phyloP scores from a whole-genome alignment of 202 grass and related monocot genomes.

The Brachypodium distachyon region DNA sequence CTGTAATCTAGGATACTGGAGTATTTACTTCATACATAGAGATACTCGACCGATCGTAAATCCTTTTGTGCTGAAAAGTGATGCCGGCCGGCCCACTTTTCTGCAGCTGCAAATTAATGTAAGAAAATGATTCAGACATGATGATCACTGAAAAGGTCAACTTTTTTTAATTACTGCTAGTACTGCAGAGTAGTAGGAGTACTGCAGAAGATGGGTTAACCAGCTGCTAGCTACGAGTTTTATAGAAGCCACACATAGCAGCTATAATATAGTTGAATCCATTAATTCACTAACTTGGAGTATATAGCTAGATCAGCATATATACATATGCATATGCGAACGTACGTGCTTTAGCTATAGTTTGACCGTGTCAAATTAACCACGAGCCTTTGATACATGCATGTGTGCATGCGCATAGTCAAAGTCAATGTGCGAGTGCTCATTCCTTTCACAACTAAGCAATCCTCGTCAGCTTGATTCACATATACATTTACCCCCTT shows the following conservation, averaged over 20 bases:
- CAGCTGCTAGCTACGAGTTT: too few relatives aligned
- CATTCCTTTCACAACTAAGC: not conserved
- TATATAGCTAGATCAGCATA: too few relatives aligned
- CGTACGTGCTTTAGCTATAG: not conserved
- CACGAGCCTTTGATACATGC: not conserved
- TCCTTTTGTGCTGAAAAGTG: not conserved
- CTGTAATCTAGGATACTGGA: not conserved
- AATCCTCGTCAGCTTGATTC: not conserved
- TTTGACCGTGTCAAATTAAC: not conserved
- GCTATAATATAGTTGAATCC: too few relatives aligned
- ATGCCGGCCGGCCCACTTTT: not conserved
- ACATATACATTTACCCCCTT: not conserved
- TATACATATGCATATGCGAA: too few relatives aligned
- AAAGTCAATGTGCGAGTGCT: not conserved
- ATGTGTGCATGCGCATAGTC: not conserved
- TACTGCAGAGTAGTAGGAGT: too few relatives aligned
- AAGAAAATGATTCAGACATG: not conserved
- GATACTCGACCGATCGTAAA: not conserved
- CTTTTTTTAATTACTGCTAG: not conserved
- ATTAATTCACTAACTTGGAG: constrained; percentile 12
- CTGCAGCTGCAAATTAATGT: constrained; percentile 1
- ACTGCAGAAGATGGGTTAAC: not conserved
- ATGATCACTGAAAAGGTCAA: not conserved
- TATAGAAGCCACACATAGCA: too few relatives aligned
- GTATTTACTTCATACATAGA: not conserved